phyloP scores from a whole-genome alignment of 257 asterid species.

The Parsonsia alboflavescens region DNA sequence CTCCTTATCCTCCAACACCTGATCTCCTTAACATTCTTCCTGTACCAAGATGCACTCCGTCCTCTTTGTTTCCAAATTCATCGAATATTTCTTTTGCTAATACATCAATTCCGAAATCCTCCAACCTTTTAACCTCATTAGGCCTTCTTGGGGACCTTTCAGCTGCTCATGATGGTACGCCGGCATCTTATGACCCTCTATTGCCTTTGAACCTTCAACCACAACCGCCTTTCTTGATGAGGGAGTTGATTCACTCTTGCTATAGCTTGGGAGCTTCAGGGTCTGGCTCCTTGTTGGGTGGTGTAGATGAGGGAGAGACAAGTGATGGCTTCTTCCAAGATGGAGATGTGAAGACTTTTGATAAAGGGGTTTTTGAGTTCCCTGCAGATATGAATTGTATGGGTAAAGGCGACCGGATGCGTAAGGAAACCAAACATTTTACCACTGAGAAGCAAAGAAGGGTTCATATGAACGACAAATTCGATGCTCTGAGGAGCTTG shows the following conservation, averaged over 20 bases:
- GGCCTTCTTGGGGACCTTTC: constrained; percentile 61
- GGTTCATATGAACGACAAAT: constrained; percentile 59
- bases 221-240: constrained; percentile 69
- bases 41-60: constrained; percentile 44
- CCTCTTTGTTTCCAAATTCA: constrained; percentile 44
- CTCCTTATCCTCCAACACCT: constrained; percentile 36
- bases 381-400: constrained; percentile 49
- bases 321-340: constrained; percentile 41
- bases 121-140: constrained; percentile 51
- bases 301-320: constrained; percentile 54
- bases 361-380: constrained; percentile 61
- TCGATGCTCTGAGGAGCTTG: constrained; percentile 43
- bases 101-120: constrained; percentile 26
- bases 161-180: constrained; percentile 17
- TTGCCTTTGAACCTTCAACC: constrained; percentile 70
- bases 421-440: constrained; percentile 57
- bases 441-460: constrained; percentile 83
- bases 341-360: constrained; percentile 42
- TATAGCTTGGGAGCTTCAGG: constrained; percentile 35
- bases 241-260: constrained; percentile 66
- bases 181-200: constrained; percentile 55
- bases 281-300: constrained; percentile 47
- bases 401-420: constrained; percentile 44
- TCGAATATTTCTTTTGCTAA: constrained; percentile 36
- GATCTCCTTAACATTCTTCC: constrained; percentile 70